These are phyloP conservation scores for Boletus bicolor DNA, from an alignment of 768 basidiomycete species.

Conservation along the genomic window DNA sequence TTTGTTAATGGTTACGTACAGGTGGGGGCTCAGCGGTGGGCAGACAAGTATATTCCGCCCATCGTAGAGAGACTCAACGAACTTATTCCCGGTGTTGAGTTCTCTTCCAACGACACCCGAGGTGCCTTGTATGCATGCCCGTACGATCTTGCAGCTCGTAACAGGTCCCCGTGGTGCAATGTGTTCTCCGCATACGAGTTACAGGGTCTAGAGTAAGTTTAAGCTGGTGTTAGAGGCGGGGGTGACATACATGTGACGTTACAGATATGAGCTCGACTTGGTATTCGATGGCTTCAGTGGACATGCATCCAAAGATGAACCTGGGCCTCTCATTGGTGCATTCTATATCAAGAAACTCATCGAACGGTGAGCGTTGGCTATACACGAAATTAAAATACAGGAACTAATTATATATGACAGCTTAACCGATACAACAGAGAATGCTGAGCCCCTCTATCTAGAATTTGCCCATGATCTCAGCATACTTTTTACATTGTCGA, in stretches of 20 bases:
- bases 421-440: conserved; percentile 32
- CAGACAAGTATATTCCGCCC: conserved; percentile 33
- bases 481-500: conserved; percentile 37
- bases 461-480: conserved; percentile 42
- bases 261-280: conserved; percentile 38
- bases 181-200: conserved; percentile 36
- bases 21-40: conserved; percentile 29
- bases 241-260: not conserved
- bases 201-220: conserved; percentile 34
- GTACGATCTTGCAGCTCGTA: conserved; percentile 38
- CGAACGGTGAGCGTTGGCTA: conserved; percentile 28
- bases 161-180: conserved; percentile 39
- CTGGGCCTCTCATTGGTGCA: conserved; percentile 36
- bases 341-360: conserved; percentile 39
- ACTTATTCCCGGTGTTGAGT: conserved; percentile 32
- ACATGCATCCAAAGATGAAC: conserved; percentile 24
- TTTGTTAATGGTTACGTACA: not conserved
- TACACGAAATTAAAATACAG: not conserved
- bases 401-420: conserved; percentile 12
- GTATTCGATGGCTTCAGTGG: conserved; percentile 34
- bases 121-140: conserved; percentile 43
- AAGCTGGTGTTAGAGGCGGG: not conserved
- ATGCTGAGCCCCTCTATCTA: conserved; percentile 33
- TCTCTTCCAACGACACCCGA: conserved; percentile 30
- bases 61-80: conserved; percentile 36